These are phyloP conservation scores for Ophioceras dolichostomum DNA, from an alignment of 2,329 filamentous ascomycete genomes.

Conservation along the genomic window DNA sequence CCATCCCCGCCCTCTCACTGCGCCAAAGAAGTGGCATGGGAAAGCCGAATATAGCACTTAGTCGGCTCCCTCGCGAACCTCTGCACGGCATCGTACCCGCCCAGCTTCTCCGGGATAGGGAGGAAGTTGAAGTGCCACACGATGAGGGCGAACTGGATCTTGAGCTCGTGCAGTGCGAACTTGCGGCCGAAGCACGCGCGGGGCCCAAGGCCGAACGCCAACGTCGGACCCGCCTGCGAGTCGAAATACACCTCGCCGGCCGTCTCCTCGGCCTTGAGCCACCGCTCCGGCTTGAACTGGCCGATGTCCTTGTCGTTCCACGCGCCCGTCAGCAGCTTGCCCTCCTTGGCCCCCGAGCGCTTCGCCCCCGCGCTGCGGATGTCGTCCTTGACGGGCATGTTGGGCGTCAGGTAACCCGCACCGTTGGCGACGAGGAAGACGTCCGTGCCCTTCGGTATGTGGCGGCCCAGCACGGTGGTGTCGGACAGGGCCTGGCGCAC, in stretches of 20 bases:
- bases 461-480: constrained; percentile 13
- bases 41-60: constrained; percentile 10
- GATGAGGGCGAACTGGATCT: constrained; percentile 20
- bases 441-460: constrained; percentile 14
- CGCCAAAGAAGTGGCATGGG: no score
- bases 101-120: background rate
- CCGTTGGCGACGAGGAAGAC: constrained; percentile 7
- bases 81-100: constrained; percentile 11
- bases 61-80: constrained; percentile 13
- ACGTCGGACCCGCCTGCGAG: background rate
- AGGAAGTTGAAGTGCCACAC: constrained; percentile 24
- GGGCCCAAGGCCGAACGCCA: constrained; percentile 20
- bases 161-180: constrained; percentile 21
- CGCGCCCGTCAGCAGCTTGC: background rate
- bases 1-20: no score
- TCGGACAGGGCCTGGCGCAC: constrained; percentile 13
- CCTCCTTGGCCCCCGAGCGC: background rate
- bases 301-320: constrained; percentile 6
- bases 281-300: background rate
- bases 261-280: background rate
- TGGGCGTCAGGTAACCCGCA: constrained; percentile 3
- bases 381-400: constrained; percentile 7
- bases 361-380: constrained; percentile 3
- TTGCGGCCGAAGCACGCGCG: constrained; percentile 24
- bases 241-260: constrained; percentile 3